A percentile compares a stretch with the other conserved stretches of the same genome.
These are phyloP conservation scores for Gloeostereum incarnatum DNA, from an alignment of 768 basidiomycete species.

Conservation along the genomic window DNA sequence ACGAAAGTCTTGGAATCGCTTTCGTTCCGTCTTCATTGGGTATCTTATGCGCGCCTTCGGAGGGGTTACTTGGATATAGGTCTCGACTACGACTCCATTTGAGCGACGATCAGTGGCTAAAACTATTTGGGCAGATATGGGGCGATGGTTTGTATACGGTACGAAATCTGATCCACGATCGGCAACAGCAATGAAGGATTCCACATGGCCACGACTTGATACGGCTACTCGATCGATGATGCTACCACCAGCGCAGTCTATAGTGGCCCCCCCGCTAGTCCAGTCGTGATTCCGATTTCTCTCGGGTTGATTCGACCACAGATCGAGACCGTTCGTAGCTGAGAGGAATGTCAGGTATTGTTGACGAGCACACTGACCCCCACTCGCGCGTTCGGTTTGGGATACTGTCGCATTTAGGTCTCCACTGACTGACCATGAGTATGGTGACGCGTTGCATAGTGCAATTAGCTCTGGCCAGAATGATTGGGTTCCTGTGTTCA, in stretches of 20 bases:
- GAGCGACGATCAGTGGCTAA: background rate
- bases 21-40: too few relatives aligned
- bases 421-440: conserved; percentile 12
- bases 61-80: background rate
- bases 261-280: conserved; percentile 6
- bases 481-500: background rate
- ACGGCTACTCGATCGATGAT: too few relatives aligned
- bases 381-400: conserved; percentile 4
- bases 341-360: conserved; percentile 6
- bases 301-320: conserved; percentile 9
- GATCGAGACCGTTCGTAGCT: conserved; percentile 6
- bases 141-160: background rate
- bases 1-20: too few relatives aligned
- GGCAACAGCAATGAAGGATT: background rate
- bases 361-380: background rate
- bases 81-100: background rate
- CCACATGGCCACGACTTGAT: background rate
- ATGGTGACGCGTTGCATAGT: background rate
- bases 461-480: conserved; percentile 11
- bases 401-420: conserved; percentile 12
- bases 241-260: conserved; percentile 6
- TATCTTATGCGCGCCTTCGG: too few relatives aligned
- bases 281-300: conserved; percentile 8
- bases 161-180: background rate
- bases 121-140: background rate